A percentile compares a stretch with the other conserved stretches of the same genome.
phyloP scores from a whole-genome alignment of 139 green algal species.

The Micractinium conductrix region DNA sequence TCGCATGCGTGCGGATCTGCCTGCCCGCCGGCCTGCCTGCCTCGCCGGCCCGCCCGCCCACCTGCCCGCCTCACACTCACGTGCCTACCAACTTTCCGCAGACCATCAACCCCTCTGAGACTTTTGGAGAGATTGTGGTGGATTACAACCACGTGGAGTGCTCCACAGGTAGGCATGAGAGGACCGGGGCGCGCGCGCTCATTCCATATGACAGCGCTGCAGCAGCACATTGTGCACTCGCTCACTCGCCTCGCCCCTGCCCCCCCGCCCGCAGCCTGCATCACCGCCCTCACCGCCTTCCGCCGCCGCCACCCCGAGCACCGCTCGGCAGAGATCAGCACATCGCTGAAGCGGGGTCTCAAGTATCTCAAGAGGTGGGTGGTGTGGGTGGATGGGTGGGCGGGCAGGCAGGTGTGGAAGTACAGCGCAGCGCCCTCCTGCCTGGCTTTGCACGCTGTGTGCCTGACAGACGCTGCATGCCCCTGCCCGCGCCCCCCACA shows the following conservation, averaged over 20 bases:
- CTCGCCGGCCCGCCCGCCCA: neutral
- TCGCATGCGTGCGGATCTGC: no score
- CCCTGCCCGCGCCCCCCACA: neutral
- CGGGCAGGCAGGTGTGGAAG: no score
- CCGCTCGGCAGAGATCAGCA: constrained; percentile 44
- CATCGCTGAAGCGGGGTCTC: constrained; percentile 40
- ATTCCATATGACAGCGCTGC: no score
- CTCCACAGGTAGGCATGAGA: no score
- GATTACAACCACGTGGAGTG: constrained; percentile 98
- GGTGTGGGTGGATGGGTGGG: neutral
- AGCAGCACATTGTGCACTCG: no score
- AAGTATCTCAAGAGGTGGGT: constrained; percentile 37
- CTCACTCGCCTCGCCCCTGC: no score
- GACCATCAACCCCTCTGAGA: constrained; percentile 98
- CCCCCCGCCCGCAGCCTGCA: no score
- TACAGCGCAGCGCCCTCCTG: no score
- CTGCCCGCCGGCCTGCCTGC: neutral
- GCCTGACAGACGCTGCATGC: neutral
- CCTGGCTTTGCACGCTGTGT: neutral
- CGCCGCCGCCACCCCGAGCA: constrained; percentile 53
- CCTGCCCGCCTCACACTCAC: neutral
- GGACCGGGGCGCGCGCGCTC: no score
- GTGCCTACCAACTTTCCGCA: constrained; percentile 65
- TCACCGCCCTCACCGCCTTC: constrained; percentile 89
- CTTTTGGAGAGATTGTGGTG: constrained; percentile 99